These are phyloP conservation scores for Aschersonia sp. DNA, from an alignment of 2,329 filamentous ascomycete genomes.

Conservation along the genomic window DNA sequence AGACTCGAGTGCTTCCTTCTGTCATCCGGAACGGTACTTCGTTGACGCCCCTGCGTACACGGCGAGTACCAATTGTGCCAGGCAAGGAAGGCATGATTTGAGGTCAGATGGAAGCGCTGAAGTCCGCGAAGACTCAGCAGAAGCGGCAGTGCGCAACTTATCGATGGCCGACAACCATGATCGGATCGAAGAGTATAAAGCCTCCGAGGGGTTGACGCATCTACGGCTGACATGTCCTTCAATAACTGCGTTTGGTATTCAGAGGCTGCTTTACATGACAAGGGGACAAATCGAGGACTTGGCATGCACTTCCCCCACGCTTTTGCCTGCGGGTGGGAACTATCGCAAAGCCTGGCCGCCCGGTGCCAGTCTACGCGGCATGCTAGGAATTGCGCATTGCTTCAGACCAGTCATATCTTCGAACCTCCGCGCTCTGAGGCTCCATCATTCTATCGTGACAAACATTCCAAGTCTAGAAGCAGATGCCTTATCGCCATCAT, in stretches of 20 bases:
- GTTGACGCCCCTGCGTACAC: slow-evolving; percentile 28
- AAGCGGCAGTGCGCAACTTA: slow-evolving; percentile 11
- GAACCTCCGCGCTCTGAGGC: slow-evolving; percentile 34
- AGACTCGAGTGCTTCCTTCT: slow-evolving; percentile 25
- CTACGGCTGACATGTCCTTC: slow-evolving; percentile 36
- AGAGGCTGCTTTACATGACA: slow-evolving; percentile 25
- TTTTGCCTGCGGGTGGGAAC: slow-evolving; percentile 11
- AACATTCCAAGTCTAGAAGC: slow-evolving; percentile 30
- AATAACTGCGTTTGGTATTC: slow-evolving; percentile 28
- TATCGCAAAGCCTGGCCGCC: slow-evolving; percentile 12
- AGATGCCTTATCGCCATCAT: slow-evolving; percentile 19
- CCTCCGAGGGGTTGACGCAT: slow-evolving; percentile 30
- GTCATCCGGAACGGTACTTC: slow-evolving; percentile 31
- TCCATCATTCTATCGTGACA: slow-evolving; percentile 48
- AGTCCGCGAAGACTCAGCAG: slow-evolving; percentile 13
- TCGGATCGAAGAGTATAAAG: slow-evolving; percentile 7
- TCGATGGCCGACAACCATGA: slow-evolving; percentile 5
- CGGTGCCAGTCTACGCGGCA: slow-evolving; percentile 22
- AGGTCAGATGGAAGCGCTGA: slow-evolving; percentile 2
- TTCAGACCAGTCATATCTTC: slow-evolving; percentile 38
- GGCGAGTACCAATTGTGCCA: not conserved
- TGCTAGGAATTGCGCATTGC: slow-evolving; percentile 29
- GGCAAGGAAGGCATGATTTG: not conserved
- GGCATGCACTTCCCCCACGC: slow-evolving; percentile 29
- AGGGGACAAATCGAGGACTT: slow-evolving; percentile 36